Conservation (phyloP, 768 basidiomycete genomes). For the Tylopilus cervinicoccineus region DNA sequence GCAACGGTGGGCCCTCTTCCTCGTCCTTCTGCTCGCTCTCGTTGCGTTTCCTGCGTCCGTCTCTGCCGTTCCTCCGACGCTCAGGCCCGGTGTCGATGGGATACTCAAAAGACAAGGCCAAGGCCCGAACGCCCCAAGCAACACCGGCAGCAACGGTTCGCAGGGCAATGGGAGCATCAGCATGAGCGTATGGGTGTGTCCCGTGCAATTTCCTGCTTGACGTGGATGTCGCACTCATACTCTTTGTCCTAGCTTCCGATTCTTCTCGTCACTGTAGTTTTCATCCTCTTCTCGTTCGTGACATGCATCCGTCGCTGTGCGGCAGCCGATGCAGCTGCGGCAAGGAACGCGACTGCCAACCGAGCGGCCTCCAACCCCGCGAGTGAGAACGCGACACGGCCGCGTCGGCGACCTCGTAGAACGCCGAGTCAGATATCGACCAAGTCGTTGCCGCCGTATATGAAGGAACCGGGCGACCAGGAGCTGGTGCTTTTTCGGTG, state of each 20-base stretch:
- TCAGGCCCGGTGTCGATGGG: background rate
- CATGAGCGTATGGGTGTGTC: slow-evolving; percentile 27
- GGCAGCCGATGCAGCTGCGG: background rate
- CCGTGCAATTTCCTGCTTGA: background rate
- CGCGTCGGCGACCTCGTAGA: slow-evolving; percentile 39
- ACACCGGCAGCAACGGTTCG: background rate
- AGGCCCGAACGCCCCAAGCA: background rate
- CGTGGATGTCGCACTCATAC: background rate
- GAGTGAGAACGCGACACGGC: slow-evolving; percentile 12
- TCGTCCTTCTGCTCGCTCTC: slow-evolving; percentile 5
- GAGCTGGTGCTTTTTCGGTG: slow-evolving; percentile 69
- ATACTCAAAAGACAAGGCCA: background rate
- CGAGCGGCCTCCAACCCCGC: background rate
- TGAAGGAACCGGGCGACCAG: slow-evolving; percentile 79
- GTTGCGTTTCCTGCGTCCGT: background rate
- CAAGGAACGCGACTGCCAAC: background rate
- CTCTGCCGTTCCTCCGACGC: slow-evolving; percentile 7
- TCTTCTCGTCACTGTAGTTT: slow-evolving; percentile 21
- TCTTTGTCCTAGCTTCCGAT: slow-evolving; percentile 21
- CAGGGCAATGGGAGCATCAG: slow-evolving; percentile 5
- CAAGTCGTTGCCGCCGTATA: slow-evolving; percentile 71
- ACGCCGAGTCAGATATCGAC: slow-evolving; percentile 83
- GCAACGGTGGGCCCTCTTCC: background rate
- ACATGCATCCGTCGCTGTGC: slow-evolving; percentile 22
- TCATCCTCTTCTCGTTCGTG: slow-evolving; percentile 19